Percentiles rank a stretch among this genome's conserved stretches.
Evolutionary conservation across 345 rosid genomes (phyloP).

Genomic region (Citrus mangshanensis): DNA sequence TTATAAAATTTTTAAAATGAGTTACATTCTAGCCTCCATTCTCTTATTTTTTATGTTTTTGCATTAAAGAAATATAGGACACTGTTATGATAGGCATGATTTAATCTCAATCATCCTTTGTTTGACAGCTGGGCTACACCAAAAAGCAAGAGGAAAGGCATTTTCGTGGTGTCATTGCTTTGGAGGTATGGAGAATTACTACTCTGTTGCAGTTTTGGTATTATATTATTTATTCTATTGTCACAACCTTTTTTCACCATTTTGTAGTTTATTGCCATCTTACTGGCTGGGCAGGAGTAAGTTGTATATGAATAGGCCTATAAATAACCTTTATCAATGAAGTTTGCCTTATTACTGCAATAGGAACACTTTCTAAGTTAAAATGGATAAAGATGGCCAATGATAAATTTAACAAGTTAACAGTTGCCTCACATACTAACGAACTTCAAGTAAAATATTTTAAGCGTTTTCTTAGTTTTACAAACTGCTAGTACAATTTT

Average conservation of each 20-base stretch:
- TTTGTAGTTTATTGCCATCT: neutral
- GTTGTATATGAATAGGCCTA: too few species aligned
- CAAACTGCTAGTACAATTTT: too few species aligned
- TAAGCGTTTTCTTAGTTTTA: too few species aligned
- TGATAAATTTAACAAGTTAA: neutral
- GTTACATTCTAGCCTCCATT: neutral
- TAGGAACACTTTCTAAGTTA: too few species aligned
- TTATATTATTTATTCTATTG: neutral
- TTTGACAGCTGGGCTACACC: conserved; percentile 79
- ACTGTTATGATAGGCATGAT: neutral
- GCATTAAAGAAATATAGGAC: neutral
- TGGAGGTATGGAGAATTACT: conserved; percentile 55
- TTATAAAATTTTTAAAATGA: neutral
- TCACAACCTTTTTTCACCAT: neutral
- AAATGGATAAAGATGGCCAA: neutral
- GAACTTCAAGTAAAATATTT: too few species aligned
- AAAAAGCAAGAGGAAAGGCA: conserved; percentile 90
- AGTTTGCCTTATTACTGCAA: too few species aligned
- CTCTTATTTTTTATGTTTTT: neutral
- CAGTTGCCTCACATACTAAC: neutral
- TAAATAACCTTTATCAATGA: too few species aligned
- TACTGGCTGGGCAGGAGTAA: neutral
- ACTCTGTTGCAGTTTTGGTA: neutral
- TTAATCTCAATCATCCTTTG: conserved; percentile 2
- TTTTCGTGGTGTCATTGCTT: conserved; percentile 82